Conservation (phyloP, 2,329 filamentous ascomycete genomes). For the Metarhizium humberi region DNA sequence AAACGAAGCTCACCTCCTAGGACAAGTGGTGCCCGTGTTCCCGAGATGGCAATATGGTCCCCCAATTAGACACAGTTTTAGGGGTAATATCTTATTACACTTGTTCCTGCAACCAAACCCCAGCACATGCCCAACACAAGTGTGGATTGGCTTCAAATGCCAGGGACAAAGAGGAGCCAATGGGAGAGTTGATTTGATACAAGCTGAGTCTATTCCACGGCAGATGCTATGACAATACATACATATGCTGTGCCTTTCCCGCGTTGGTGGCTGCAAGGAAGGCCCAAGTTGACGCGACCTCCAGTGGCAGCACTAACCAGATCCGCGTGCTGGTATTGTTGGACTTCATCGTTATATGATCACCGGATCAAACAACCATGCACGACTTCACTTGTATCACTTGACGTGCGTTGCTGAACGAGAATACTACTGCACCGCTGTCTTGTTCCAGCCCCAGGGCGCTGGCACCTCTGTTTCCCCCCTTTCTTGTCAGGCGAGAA, state of each 20-base stretch:
- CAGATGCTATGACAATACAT: no score
- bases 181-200: background rate
- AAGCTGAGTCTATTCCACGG: no score
- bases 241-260: background rate
- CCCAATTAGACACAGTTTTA: background rate
- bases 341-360: background rate
- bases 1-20: background rate
- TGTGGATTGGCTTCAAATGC: background rate
- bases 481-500: background rate
- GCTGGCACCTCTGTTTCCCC: background rate
- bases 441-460: background rate
- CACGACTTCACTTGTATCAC: background rate
- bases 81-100: background rate
- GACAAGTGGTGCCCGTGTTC: background rate
- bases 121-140: background rate
- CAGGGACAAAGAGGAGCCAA: background rate
- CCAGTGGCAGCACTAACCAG: background rate
- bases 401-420: background rate
- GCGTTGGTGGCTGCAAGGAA: no score
- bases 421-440: background rate
- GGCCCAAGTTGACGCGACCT: no score
- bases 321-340: background rate
- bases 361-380: background rate
- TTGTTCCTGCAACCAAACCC: background rate
- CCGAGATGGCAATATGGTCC: no score